Conservation (phyloP, 345 rosid species). For the Arabis hirsuta region DNA sequence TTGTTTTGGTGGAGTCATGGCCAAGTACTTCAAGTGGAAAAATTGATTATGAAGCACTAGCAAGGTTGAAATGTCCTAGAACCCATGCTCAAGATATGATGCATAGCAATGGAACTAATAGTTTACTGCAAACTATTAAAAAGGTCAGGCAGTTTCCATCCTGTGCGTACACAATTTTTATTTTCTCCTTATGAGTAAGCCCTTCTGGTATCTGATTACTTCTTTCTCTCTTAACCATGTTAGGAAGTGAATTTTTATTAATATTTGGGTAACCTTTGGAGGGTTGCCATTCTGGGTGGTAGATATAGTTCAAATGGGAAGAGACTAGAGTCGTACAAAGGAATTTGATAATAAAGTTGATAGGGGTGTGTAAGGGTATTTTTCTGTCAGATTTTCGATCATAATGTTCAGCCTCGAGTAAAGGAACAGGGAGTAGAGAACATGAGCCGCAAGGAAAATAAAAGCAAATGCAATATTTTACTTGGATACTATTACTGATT, state of each 20-base stretch:
- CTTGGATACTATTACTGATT: slow-evolving; percentile 6
- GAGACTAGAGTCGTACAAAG: slow-evolving; percentile 2
- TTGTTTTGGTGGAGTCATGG: slow-evolving; percentile 57
- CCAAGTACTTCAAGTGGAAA: slow-evolving; percentile 85
- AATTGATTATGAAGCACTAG: slow-evolving; percentile 71
- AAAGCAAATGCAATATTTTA: slow-evolving; percentile 13
- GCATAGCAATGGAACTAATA: slow-evolving; percentile 31
- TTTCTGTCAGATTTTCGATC: neutral
- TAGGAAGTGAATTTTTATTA: slow-evolving; percentile 17
- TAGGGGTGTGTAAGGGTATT: slow-evolving; percentile 11
- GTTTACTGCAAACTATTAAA: slow-evolving; percentile 61
- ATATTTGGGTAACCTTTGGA: slow-evolving; percentile 16
- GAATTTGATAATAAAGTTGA: slow-evolving; percentile 6
- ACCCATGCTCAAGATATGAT: slow-evolving; percentile 44
- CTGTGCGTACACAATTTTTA: neutral
- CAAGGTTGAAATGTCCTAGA: slow-evolving; percentile 39
- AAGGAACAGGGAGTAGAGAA: slow-evolving; percentile 16
- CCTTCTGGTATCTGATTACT: slow-evolving; percentile 7
- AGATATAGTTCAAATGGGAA: neutral
- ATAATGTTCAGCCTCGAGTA: slow-evolving; percentile 12
- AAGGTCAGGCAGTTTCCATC: slow-evolving; percentile 55
- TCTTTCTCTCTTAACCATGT: slow-evolving; percentile 11
- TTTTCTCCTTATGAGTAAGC: neutral
- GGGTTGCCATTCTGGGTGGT: neutral
- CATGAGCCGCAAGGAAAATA: slow-evolving; percentile 23